These are phyloP conservation scores for Agaricus blazei DNA, from an alignment of 768 basidiomycete species.

Conservation along the genomic window DNA sequence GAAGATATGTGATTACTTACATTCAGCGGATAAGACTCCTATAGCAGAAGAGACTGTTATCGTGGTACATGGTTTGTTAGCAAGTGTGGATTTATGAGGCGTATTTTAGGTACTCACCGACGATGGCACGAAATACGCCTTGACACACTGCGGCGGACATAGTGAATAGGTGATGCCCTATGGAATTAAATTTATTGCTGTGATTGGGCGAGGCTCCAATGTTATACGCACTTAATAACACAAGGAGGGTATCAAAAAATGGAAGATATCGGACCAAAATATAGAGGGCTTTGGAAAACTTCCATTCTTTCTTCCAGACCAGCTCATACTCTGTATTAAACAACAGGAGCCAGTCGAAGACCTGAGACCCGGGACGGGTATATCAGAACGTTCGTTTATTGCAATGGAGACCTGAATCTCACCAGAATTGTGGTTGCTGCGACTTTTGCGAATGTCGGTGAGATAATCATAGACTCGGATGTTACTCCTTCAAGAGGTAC, in stretches of 20 bases:
- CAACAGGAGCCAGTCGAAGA: not conserved
- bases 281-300: not conserved
- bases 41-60: not conserved
- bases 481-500: too few species aligned
- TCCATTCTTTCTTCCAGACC: not conserved
- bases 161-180: not conserved
- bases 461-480: too few species aligned
- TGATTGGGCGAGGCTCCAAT: too few species aligned
- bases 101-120: not conserved
- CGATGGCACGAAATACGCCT: not conserved
- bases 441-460: too few species aligned
- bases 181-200: not conserved
- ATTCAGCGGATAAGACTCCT: not conserved
- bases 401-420: too few species aligned
- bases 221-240: constrained; percentile 14
- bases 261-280: not conserved
- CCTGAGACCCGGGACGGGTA: not conserved
- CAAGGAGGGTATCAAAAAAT: not conserved
- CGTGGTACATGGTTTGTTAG: too few species aligned
- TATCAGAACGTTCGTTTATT: too few species aligned
- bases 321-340: not conserved
- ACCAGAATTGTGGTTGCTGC: too few species aligned
- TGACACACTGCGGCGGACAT: not conserved
- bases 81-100: not conserved
- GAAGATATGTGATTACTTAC: not conserved